phyloP scores from a whole-genome alignment of 805 yeast species.

The Myxozyma udenii region DNA sequence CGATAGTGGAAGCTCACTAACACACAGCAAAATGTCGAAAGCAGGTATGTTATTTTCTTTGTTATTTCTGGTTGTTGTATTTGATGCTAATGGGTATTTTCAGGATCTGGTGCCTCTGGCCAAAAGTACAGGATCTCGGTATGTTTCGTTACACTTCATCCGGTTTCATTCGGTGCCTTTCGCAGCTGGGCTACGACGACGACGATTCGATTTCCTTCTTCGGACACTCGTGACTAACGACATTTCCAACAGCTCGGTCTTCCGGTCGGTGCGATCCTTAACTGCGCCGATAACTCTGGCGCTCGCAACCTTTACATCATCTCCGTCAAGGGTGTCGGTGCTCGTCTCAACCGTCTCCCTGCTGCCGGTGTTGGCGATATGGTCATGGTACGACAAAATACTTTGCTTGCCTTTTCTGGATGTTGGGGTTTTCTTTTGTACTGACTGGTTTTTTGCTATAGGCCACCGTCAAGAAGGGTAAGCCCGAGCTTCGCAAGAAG shows the following conservation, averaged over 20 bases:
- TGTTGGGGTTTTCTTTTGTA: not conserved
- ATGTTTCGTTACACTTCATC: conserved; percentile 46
- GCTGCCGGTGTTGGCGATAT: conserved; percentile 99
- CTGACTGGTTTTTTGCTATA: conserved; percentile 15
- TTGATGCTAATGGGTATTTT: too few species aligned
- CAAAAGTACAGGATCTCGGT: conserved; percentile 99
- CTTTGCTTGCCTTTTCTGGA: not conserved
- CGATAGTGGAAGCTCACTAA: too few species aligned
- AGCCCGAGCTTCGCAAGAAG: conserved; percentile 99
- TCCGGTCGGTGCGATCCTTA: conserved; percentile 99
- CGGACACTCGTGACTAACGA: not conserved
- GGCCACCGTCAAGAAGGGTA: conserved; percentile 99
- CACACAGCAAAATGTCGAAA: too few species aligned
- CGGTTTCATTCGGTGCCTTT: not conserved
- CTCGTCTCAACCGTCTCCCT: conserved; percentile 99
- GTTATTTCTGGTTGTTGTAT: too few species aligned
- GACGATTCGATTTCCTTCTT: not conserved
- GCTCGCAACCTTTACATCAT: conserved; percentile 98
- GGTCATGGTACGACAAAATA: conserved; percentile 65
- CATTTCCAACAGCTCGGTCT: conserved; percentile 73
- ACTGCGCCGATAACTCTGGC: conserved; percentile 99
- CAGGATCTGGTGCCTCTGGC: conserved; percentile 86
- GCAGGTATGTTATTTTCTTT: too few species aligned
- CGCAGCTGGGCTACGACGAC: not conserved
- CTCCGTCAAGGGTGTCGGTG: conserved; percentile 99